Conservation (phyloP, 805 yeast genomes). For the Kodamaea leandrae region DNA sequence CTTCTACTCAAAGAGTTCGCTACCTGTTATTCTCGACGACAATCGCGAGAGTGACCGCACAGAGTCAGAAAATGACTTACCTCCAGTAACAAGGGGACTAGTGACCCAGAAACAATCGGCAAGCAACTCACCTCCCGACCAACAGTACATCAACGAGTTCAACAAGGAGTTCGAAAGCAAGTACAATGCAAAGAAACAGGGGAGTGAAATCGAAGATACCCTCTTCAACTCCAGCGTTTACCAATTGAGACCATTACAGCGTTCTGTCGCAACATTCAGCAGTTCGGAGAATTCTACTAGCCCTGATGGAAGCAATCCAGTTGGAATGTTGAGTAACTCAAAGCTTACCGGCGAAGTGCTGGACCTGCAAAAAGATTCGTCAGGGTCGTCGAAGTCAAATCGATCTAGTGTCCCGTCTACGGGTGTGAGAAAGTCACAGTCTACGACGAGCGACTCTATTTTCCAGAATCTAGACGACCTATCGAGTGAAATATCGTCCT, state of each 20-base stretch:
- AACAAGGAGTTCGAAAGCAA: constrained; percentile 20
- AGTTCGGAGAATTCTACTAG: constrained; percentile 16
- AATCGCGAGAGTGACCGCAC: neutral
- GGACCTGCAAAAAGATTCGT: neutral
- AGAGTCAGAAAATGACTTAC: neutral
- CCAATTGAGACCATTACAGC: constrained; percentile 29
- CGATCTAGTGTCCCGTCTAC: constrained; percentile 11
- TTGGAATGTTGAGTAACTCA: neutral
- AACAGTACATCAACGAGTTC: constrained; percentile 19
- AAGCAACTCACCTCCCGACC: too few species aligned
- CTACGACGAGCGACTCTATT: constrained; percentile 28
- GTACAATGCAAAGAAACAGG: constrained; percentile 11
- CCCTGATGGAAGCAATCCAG: neutral
- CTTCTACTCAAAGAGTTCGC: constrained; percentile 5
- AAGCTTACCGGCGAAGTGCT: too few species aligned
- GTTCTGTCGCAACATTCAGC: constrained; percentile 33
- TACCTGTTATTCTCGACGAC: neutral
- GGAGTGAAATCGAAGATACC: constrained; percentile 11
- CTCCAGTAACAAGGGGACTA: neutral
- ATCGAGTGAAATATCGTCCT: constrained; percentile 25
- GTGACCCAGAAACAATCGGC: neutral
- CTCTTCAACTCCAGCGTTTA: constrained; percentile 19
- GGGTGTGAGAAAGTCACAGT: constrained; percentile 16
- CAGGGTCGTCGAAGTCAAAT: constrained; percentile 6
- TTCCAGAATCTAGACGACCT: constrained; percentile 28